Percentiles rank a stretch among this genome's conserved stretches.
phyloP scores from a whole-genome alignment of 2,329 filamentous ascomycete species.

The Lachnellula arida region DNA sequence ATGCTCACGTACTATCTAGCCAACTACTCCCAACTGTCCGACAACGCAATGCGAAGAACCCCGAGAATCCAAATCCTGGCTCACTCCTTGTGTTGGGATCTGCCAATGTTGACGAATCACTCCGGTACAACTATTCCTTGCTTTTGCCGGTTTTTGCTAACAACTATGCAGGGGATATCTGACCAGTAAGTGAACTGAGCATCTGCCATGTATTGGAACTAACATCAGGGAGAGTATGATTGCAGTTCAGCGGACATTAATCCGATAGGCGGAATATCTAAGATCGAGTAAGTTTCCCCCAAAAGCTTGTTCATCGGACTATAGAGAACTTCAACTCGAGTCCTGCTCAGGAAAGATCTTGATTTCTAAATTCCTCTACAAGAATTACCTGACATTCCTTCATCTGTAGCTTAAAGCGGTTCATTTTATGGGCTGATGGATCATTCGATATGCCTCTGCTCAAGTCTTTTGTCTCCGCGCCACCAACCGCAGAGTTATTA shows the following conservation, averaged over 20 bases:
- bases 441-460: constrained; percentile 58
- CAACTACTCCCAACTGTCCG: constrained; percentile 58
- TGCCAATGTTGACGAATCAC: constrained; percentile 58
- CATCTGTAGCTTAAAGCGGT: constrained; percentile 53
- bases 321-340: constrained; percentile 5
- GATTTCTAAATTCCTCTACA: not conserved
- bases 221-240: constrained; percentile 1
- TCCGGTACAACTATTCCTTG: constrained; percentile 20
- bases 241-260: constrained; percentile 43
- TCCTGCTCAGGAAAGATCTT: not conserved
- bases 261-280: constrained; percentile 49
- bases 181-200: constrained; percentile 43
- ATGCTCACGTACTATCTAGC: constrained; percentile 51
- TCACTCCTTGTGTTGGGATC: constrained; percentile 63
- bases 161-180: constrained; percentile 43
- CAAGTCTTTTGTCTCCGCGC: constrained; percentile 58
- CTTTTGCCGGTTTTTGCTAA: too few species aligned
- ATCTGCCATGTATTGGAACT: constrained; percentile 29
- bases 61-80: constrained; percentile 35
- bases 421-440: constrained; percentile 60
- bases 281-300: not conserved
- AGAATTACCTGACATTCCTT: constrained; percentile 46
- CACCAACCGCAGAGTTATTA: constrained; percentile 59
- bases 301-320: constrained; percentile 14
- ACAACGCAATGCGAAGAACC: constrained; percentile 33